phyloP scores from a whole-genome alignment of 768 basidiomycete species.

The Flagelloscypha sp. region DNA sequence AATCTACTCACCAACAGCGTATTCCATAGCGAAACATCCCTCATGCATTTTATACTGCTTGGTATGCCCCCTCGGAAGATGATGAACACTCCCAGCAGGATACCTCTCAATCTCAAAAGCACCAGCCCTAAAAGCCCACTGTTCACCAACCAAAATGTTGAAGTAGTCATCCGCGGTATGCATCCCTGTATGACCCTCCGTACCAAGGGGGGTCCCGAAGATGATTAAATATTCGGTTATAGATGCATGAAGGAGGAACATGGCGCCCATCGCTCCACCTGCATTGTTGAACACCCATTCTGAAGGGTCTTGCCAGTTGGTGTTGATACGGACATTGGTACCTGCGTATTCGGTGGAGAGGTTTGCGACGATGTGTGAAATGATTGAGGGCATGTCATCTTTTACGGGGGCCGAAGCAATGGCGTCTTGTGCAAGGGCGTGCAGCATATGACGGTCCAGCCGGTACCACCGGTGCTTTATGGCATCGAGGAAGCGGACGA shows the following conservation, averaged over 20 bases:
- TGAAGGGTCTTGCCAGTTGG: conserved; percentile 41
- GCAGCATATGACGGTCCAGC: conserved; percentile 63
- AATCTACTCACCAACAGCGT: conserved; percentile 67
- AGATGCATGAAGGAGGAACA: conserved; percentile 96
- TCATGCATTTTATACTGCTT: conserved; percentile 99
- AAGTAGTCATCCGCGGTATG: conserved; percentile 99
- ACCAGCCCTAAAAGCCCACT: conserved; percentile 88
- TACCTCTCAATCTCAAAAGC: conserved; percentile 82
- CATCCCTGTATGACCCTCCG: conserved; percentile 90
- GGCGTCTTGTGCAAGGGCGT: conserved; percentile 67
- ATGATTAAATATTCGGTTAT: conserved; percentile 96
- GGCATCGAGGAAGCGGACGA: too few relatives aligned
- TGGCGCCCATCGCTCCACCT: conserved; percentile 95
- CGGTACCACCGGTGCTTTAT: conserved; percentile 91
- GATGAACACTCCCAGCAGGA: conserved; percentile 74
- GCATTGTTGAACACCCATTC: conserved; percentile 98
- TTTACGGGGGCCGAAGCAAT: conserved; percentile 51
- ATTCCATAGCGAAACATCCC: conserved; percentile 93
- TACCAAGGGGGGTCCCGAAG: conserved; percentile 93
- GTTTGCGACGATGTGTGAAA: conserved; percentile 74
- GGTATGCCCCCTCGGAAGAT: conserved; percentile 69
- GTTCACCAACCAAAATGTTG: conserved; percentile 88
- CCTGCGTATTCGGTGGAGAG: conserved; percentile 67
- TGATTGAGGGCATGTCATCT: conserved; percentile 63
- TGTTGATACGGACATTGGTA: conserved; percentile 43